Base-by-base conservation (phyloP, 192 early-diverging fungal genomes). In the Podila minutissima region DNA sequence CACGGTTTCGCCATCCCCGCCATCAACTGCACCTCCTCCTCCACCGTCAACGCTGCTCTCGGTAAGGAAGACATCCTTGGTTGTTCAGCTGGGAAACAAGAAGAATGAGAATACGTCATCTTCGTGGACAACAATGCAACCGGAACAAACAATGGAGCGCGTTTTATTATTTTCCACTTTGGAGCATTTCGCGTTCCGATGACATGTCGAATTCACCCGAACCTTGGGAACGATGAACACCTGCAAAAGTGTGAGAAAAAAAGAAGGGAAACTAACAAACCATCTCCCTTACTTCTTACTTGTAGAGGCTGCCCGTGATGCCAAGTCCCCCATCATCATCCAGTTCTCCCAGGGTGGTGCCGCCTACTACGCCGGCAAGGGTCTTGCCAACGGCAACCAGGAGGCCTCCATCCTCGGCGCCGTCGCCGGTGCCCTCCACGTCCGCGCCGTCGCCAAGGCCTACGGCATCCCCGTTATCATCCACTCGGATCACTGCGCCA, bases 401-500 rank as follows among this genome's bases (percentile, higher is more conserved):
- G 82, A 92, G 59, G 97, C 97, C 28, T 91, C 95, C 49, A 93
- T 98, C 74, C 87, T 95, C 38, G 97, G 97, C 74, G 88, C 97
- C 66, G 88, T 98, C 82, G 91, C 97, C 65, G 97, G 95, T 82
- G 97, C 97, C 61, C 90, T 96, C 79, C 93, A 94, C 78, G 87
- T 94, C 64, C 90, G 95, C 37, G 59, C 76, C 11, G 91, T 96
- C 60, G 94, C 95, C 70, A 94, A 94, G 86, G 89, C 91, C 63
- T 96, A 96, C 76, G 95, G 95, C 64, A 88, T 94, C 71, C 89
- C 88, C 64, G 92, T 93, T 41, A 83, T 92, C 41, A 76, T 96
- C 66, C 97, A 98, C 91, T 94, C 93, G 66, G 97, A 98, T 86
- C 97, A 98, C 92, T 98, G 97, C 87, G 97, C 95, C 83, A 93